Base-by-base conservation (phyloP, 2,329 filamentous ascomycete genomes). In the Cercospora sojina region DNA sequence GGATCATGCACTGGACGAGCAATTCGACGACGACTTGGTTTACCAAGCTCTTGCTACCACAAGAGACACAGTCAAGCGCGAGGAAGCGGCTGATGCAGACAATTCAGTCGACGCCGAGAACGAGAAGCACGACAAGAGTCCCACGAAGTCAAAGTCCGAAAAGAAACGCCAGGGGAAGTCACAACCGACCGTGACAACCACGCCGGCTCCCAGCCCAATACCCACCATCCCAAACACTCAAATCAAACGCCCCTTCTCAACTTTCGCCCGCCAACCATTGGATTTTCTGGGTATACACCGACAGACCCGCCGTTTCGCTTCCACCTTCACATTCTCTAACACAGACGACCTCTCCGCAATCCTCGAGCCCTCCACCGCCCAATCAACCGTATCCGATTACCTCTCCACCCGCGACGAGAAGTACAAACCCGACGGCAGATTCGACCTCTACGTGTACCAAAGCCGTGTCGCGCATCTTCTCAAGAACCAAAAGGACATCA, bases 351-450 rank as follows among this genome's bases (percentile, higher is more conserved):
- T 63, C 32, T 56, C 60, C 57, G 25, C 23, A 27, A n/a, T 65
- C 4, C 63, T 71, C 29, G 67, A 71, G 10, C 68, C 67, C 3
- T 55, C 64, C 10, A 69, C 66, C 5, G 58, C 63, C 4, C 64
- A 70, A 29, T 68, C 49, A n/a, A 74, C 69, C n/a, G 67, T 73
- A 1, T 69, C 64, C 20, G 72, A 73, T 65, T 74, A 69, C 64
- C 66, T 73, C 51, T 61, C 63, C 43, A 43, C 68, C 18, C 67
- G 70, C 25, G 69, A 70, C 20, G 59, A 65, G 16, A 55, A 13
- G 23, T 41, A 43, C 60, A 35, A 63, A 38, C 18, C 51, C 27
- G 18, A 38, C 31, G 60, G 60, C n/a, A 20, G n/a, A 27, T 63
- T 56, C 35, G 20, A 25, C 13, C 60, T 35, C 16, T 56, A 56